A percentile compares a stretch with the other conserved stretches of the same genome.
These are phyloP conservation scores for Punctularia strigosozonata DNA, from an alignment of 768 basidiomycete species.

Conservation along the genomic window DNA sequence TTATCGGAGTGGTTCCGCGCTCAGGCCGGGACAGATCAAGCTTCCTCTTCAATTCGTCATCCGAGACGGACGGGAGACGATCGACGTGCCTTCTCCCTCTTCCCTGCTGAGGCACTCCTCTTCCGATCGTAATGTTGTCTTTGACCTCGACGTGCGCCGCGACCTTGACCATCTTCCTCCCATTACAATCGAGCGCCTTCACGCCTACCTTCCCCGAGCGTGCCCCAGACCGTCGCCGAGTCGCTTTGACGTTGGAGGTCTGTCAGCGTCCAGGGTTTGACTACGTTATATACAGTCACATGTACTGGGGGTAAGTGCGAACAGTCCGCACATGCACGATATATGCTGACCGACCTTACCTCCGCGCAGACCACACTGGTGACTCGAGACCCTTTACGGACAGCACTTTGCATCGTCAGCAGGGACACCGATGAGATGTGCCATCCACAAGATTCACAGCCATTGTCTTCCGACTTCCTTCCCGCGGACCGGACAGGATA, in stretches of 20 bases:
- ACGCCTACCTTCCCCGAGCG: conserved; percentile 4
- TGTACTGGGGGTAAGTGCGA: conserved; percentile 45
- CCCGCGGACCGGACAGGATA: conserved; percentile 27
- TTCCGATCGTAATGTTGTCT: conserved; percentile 25
- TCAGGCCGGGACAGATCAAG: conserved; percentile 36
- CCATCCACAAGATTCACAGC: conserved; percentile 29
- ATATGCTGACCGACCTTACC: too few species aligned
- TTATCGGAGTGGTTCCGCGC: conserved; percentile 41
- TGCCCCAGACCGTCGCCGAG: conserved; percentile 23
- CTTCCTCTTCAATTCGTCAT: conserved; percentile 27
- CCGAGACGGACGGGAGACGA: conserved; percentile 20
- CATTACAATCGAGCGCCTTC: conserved; percentile 16
- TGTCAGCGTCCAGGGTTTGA: conserved; percentile 29
- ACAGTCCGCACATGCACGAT: too few species aligned
- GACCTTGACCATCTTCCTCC: conserved; percentile 33
- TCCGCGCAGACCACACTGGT: conserved; percentile 27
- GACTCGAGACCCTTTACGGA: conserved; percentile 32
- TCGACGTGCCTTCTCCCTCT: conserved; percentile 31
- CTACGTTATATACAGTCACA: conserved; percentile 36
- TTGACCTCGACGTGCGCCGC: conserved; percentile 45
- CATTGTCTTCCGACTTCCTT: conserved; percentile 19
- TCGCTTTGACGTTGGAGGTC: conserved; percentile 39
- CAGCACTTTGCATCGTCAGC: conserved; percentile 37
- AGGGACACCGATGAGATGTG: conserved; percentile 24
- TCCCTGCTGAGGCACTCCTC: conserved; percentile 40